Evolutionary conservation across 73 alveolate species (phyloP).

Genomic region (Stentor roeselii): DNA sequence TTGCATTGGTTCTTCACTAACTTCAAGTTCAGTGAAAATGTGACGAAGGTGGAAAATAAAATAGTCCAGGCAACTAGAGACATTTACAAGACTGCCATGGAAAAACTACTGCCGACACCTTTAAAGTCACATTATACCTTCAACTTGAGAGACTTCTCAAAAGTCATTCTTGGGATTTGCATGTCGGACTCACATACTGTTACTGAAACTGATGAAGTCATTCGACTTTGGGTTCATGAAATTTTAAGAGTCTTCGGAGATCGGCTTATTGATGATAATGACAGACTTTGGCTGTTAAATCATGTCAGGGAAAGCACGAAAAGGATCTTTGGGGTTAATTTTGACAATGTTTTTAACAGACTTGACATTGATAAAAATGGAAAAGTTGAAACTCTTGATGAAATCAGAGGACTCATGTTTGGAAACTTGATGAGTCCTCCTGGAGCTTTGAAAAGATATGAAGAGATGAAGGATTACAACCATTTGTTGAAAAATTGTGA

Average conservation of each 20-base stretch:
- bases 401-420: constrained; percentile 89
- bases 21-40: constrained; percentile 77
- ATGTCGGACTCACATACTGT: constrained; percentile 84
- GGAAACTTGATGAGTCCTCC: constrained; percentile 87
- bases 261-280: constrained; percentile 96
- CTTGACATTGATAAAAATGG: constrained; percentile 83
- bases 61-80: constrained; percentile 90
- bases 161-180: constrained; percentile 96
- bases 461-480: constrained; percentile 75
- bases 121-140: constrained; percentile 98
- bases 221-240: constrained; percentile 97
- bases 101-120: constrained; percentile 98
- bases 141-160: constrained; percentile 98
- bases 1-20: constrained; percentile 88
- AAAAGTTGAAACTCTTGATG: constrained; percentile 90
- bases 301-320: constrained; percentile 88
- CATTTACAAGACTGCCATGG: constrained; percentile 92
- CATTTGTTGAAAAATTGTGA: constrained; percentile 83
- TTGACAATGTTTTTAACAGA: constrained; percentile 84
- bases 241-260: constrained; percentile 98
- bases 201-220: constrained; percentile 75
- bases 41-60: constrained; percentile 77
- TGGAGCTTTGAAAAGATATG: constrained; percentile 84
- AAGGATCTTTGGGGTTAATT: constrained; percentile 87
- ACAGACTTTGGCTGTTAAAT: constrained; percentile 94